Percentiles rank a stretch among this genome's conserved stretches.
Evolutionary conservation across 768 basidiomycete genomes (phyloP).

Genomic region (Mycena vitilis): DNA sequence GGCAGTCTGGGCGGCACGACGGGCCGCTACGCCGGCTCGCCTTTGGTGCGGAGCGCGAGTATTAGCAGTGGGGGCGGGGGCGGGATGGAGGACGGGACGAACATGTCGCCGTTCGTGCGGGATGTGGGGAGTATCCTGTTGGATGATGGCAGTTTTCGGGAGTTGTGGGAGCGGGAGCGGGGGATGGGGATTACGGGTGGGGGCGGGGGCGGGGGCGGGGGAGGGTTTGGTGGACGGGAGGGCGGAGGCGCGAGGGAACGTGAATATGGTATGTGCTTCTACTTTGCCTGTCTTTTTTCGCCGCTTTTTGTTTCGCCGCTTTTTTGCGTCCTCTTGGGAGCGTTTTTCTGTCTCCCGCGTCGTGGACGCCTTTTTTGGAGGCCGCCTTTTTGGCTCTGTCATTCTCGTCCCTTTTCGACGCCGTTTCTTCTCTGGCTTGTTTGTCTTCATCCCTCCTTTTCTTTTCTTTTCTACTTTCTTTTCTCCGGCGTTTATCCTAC

Average conservation of each 20-base stretch:
- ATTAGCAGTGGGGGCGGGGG: slow-evolving; percentile 44
- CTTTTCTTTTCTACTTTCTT: too few relatives aligned
- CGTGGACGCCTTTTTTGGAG: too few relatives aligned
- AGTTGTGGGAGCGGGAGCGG: slow-evolving; percentile 72
- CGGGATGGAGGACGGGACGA: slow-evolving; percentile 54
- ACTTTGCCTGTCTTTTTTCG: too few relatives aligned
- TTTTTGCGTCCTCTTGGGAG: too few relatives aligned
- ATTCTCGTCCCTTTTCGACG: too few relatives aligned
- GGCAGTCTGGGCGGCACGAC: not conserved
- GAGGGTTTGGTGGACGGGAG: not conserved
- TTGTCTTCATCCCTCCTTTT: too few relatives aligned
- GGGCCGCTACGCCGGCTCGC: not conserved
- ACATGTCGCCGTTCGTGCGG: slow-evolving; percentile 88
- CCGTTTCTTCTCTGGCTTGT: too few relatives aligned
- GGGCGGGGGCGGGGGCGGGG: too few relatives aligned
- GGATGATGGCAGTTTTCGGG: slow-evolving; percentile 73
- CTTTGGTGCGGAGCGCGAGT: slow-evolving; percentile 25
- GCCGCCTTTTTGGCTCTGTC: too few relatives aligned
- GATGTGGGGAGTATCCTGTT: slow-evolving; percentile 83
- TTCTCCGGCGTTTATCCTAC: too few relatives aligned
- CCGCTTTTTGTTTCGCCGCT: not conserved
- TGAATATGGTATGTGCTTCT: not conserved
- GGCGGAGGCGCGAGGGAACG: slow-evolving; percentile 43
- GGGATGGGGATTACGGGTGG: slow-evolving; percentile 41
- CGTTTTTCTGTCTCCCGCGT: too few relatives aligned